Conservation (phyloP, 495 filamentous ascomycete species). For the Penicillium alfredii region DNA sequence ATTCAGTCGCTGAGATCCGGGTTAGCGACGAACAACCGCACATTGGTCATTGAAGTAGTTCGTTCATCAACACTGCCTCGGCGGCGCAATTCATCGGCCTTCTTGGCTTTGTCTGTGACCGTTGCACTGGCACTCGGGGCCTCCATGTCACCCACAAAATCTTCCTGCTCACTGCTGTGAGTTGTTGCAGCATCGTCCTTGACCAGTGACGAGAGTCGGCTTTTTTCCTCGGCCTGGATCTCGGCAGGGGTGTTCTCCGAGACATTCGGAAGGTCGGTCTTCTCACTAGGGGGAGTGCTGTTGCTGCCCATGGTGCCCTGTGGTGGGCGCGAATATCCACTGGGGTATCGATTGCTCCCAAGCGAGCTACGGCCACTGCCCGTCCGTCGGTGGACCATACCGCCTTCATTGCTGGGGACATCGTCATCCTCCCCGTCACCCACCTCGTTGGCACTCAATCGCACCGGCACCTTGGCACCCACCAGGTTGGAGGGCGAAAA, state of each 20-base stretch:
- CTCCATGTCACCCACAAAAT: conserved; percentile 48
- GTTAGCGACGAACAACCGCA: conserved; percentile 88
- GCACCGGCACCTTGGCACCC: conserved; percentile 75
- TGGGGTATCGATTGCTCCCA: conserved; percentile 58
- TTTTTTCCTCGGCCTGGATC: conserved; percentile 31
- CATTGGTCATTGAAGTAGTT: conserved; percentile 75
- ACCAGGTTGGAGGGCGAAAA: conserved; percentile 71
- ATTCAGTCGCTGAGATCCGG: conserved; percentile 68
- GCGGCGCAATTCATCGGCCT: conserved; percentile 68
- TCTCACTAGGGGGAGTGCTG: conserved; percentile 57
- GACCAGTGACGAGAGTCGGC: conserved; percentile 32
- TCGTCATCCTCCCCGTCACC: conserved; percentile 83
- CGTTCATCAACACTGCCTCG: conserved; percentile 93
- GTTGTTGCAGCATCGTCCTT: conserved; percentile 43
- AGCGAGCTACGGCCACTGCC: conserved; percentile 76
- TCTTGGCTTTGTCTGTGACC: conserved; percentile 61
- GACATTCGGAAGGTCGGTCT: conserved; percentile 43
- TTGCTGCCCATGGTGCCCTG: conserved; percentile 62
- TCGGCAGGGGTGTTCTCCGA: conserved; percentile 49
- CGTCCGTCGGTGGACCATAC: conserved; percentile 62
- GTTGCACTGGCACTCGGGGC: conserved; percentile 36
- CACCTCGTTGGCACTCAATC: conserved; percentile 89
- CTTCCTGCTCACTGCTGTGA: conserved; percentile 46
- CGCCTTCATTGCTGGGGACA: conserved; percentile 42
- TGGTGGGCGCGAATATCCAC: conserved; percentile 44